A percentile compares a stretch with the other conserved stretches of the same genome.
These are phyloP conservation scores for Panicum miliaceum DNA, from an alignment of 176 grass and related monocot genomes.

Conservation along the genomic window DNA sequence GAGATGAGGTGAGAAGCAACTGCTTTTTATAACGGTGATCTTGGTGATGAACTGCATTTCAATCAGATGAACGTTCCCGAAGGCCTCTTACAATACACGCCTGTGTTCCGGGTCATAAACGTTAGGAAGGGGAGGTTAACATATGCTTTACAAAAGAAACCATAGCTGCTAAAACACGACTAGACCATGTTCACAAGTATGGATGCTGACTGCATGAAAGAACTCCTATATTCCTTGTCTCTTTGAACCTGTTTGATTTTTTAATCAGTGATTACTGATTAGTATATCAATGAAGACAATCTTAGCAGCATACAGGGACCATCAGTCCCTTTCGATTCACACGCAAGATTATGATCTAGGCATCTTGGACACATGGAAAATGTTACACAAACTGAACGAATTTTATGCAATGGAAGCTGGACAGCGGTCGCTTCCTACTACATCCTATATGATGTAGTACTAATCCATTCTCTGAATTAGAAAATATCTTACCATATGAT, in stretches of 20 bases:
- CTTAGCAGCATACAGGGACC: constrained; percentile 26
- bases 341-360: constrained; percentile 24
- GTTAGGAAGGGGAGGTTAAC: not conserved
- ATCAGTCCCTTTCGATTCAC: constrained; percentile 26
- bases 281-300: constrained; percentile 29
- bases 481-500: not conserved
- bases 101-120: constrained; percentile 42
- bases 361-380: constrained; percentile 9
- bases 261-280: constrained; percentile 16
- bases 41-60: not conserved
- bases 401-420: not conserved
- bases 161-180: constrained; percentile 43
- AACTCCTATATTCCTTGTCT: constrained; percentile 31
- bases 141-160: constrained; percentile 18
- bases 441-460: too few species aligned
- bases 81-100: not conserved
- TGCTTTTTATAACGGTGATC: constrained; percentile 23
- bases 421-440: not conserved
- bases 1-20: constrained; percentile 9
- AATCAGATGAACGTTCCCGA: constrained; percentile 21
- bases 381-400: not conserved
- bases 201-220: not conserved
- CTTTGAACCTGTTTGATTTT: constrained; percentile 14
- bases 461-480: not conserved
- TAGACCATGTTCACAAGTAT: not conserved